Evolutionary conservation across 2,329 filamentous ascomycete species (phyloP).

Genomic region (Lecanicillium sp.): DNA sequence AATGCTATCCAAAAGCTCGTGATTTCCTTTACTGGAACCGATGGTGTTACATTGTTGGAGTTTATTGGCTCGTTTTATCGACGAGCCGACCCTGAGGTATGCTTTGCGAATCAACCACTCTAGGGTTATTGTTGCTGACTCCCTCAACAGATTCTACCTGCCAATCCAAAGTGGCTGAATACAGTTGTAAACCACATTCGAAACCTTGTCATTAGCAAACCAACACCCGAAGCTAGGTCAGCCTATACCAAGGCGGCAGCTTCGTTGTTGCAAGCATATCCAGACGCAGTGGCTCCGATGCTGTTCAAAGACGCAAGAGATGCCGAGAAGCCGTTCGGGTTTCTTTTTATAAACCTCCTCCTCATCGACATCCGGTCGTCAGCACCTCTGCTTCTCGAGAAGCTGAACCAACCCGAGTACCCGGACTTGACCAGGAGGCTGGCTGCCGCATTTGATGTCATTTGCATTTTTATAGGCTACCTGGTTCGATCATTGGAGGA

Average conservation of each 20-base stretch:
- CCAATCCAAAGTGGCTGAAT: constrained; percentile 46
- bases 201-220: constrained; percentile 45
- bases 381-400: constrained; percentile 49
- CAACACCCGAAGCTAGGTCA: constrained; percentile 45
- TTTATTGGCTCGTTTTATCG: constrained; percentile 48
- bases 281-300: constrained; percentile 32
- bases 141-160: constrained; percentile 34
- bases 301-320: constrained; percentile 43
- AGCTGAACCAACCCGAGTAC: constrained; percentile 50
- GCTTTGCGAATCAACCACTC: constrained; percentile 10
- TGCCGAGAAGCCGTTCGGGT: constrained; percentile 48
- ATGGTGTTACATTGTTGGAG: constrained; percentile 50
- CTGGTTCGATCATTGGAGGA: constrained; percentile 48
- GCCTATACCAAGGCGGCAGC: constrained; percentile 54
- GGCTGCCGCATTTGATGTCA: constrained; percentile 53
- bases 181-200: constrained; percentile 40
- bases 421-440: constrained; percentile 42
- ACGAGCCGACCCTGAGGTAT: constrained; percentile 39
- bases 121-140: constrained; percentile 7
- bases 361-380: constrained; percentile 59
- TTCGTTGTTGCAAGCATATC: constrained; percentile 49
- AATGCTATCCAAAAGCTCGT: constrained; percentile 38
- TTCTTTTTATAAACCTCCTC: constrained; percentile 56
- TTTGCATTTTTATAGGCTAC: constrained; percentile 52
- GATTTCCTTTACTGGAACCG: constrained; percentile 48